phyloP scores from a whole-genome alignment of 2,329 filamentous ascomycete genomes.

The Penicillium corylophilum region DNA sequence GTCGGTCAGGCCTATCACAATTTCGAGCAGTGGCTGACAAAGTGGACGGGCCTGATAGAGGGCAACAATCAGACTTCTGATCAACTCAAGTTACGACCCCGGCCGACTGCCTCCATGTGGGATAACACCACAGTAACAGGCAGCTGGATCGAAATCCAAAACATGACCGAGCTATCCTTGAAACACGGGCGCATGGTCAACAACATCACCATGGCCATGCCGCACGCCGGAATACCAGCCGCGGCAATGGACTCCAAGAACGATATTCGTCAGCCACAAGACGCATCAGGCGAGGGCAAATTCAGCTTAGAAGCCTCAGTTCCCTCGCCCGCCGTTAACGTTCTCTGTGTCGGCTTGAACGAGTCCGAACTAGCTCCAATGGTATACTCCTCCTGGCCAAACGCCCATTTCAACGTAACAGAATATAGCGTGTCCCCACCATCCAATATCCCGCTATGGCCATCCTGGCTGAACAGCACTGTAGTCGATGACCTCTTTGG shows the following conservation, averaged over 20 bases:
- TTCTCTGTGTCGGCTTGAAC: constrained; percentile 68
- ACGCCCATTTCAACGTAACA: constrained; percentile 31
- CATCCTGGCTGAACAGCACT: constrained; percentile 56
- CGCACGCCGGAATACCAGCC: constrained; percentile 66
- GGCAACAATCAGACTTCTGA: constrained; percentile 45
- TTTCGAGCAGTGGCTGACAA: constrained; percentile 59
- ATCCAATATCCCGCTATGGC: constrained; percentile 33
- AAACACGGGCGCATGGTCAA: constrained; percentile 62
- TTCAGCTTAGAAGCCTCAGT: constrained; percentile 69
- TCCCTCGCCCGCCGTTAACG: constrained; percentile 68
- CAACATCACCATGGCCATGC: constrained; percentile 75
- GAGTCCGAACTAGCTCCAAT: constrained; percentile 61
- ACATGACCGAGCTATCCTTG: constrained; percentile 54
- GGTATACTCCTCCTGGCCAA: constrained; percentile 62
- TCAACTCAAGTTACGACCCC: constrained; percentile 53
- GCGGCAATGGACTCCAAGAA: constrained; percentile 64
- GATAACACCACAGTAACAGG: constrained; percentile 72
- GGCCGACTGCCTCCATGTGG: constrained; percentile 62
- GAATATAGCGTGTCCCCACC: constrained; percentile 29
- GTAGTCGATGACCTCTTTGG: constrained; percentile 68
- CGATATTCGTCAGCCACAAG: constrained; percentile 66
- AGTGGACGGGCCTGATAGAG: constrained; percentile 53
- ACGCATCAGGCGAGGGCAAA: constrained; percentile 64
- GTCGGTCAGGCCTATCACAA: constrained; percentile 69
- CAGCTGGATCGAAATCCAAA: constrained; percentile 64